Base-by-base conservation (phyloP, 352 stramenopile species). In the Aphanomyces astaci region DNA sequence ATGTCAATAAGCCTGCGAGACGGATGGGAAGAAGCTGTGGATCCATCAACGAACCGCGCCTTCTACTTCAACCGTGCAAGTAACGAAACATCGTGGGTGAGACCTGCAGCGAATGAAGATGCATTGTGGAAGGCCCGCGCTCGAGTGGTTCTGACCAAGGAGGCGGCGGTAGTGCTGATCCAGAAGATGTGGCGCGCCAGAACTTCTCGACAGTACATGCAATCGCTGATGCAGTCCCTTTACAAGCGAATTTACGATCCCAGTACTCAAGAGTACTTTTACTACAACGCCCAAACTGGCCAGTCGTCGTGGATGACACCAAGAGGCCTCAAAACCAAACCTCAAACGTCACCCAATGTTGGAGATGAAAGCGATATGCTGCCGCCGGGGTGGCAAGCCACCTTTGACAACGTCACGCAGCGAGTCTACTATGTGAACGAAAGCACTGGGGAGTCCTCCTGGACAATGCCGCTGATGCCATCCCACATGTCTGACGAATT, bases 241-340 rank as follows among this genome's bases (percentile, higher is more conserved):
- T 90, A 89, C 57, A 78, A 89, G 73, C 76, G 83, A 46, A 86
- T 92, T 59, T 93, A 80, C 45, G 84, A 93, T 39, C 71, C 81
- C 9, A 72, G 73, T 0, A 68, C 76, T 43, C 67, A 78, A 3
- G 36, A 70, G 36, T 93, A 80, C 64, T 92, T 87, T 73, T 93
- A 90, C 71, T 76, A 91, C 75, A 93, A 90, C 73, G 90, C 79
- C 2, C 77, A 80, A 10, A 93, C 84, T 3, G 78, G 85, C n/a
- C 74, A 89, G 49, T 81, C 78, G 17, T 77, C 78, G 40, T 93
- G 84, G 84, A 66, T 66, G 60, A 66, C 60, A 19, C 60, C 60
- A n/a, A 36, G 60, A 10, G 60, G 60, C 9, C 60, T 66, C 48
- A 66, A 66, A 57, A 59, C 28, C 22, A 31, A 72, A 28, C 17